phyloP scores from a whole-genome alignment of 768 basidiomycete species.

The Lactarius akahatsu region DNA sequence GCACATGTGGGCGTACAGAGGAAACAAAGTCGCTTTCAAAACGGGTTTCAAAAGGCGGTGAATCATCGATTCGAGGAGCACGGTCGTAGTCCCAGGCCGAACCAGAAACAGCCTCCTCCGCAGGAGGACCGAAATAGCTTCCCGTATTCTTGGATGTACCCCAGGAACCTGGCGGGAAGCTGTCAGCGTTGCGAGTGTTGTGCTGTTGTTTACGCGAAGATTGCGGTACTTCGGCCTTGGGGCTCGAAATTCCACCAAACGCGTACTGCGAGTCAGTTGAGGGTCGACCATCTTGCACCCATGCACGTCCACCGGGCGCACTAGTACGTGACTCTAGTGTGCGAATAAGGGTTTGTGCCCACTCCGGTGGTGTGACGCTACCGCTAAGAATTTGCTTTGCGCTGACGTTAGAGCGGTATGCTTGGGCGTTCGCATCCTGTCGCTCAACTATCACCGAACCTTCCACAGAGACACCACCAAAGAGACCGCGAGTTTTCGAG shows the following conservation, averaged over 20 bases:
- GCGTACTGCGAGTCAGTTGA: slow-evolving; percentile 44
- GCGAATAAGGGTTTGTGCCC: slow-evolving; percentile 73
- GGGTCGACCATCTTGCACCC: slow-evolving; percentile 54
- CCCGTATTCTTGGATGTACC: slow-evolving; percentile 48
- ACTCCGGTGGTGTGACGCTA: slow-evolving; percentile 65
- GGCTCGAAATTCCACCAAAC: slow-evolving; percentile 55
- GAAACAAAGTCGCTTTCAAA: slow-evolving; percentile 28
- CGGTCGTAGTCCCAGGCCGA: slow-evolving; percentile 30
- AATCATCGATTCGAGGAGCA: slow-evolving; percentile 22
- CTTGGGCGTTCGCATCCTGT: slow-evolving; percentile 86
- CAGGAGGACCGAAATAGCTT: slow-evolving; percentile 51
- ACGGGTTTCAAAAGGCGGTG: slow-evolving; percentile 18
- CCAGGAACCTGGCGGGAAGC: slow-evolving; percentile 70
- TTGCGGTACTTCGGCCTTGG: slow-evolving; percentile 35
- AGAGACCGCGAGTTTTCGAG: slow-evolving; percentile 89
- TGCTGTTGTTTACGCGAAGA: slow-evolving; percentile 23
- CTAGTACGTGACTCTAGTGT: slow-evolving; percentile 73
- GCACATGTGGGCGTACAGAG: slow-evolving; percentile 5
- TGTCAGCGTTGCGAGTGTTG: slow-evolving; percentile 33
- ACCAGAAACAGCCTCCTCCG: slow-evolving; percentile 30
- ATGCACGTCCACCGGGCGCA: slow-evolving; percentile 62
- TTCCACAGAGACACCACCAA: slow-evolving; percentile 87
- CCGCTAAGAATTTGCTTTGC: slow-evolving; percentile 82
- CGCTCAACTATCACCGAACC: slow-evolving; percentile 92
- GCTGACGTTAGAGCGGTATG: slow-evolving; percentile 73